Conservation (phyloP, 768 basidiomycete genomes). For the Trametes maxima region DNA sequence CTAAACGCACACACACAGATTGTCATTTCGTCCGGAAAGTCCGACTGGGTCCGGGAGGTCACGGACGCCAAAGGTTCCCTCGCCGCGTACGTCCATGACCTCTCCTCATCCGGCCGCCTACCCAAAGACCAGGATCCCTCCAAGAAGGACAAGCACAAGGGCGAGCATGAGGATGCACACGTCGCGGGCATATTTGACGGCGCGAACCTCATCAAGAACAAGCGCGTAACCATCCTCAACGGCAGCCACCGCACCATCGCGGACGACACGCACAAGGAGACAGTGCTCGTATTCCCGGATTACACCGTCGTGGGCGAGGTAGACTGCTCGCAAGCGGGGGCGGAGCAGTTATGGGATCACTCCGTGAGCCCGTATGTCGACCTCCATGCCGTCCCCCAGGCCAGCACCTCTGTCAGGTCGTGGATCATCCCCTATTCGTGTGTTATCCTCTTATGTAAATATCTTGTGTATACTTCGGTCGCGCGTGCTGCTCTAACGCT, state of each 20-base stretch:
- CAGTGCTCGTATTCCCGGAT: constrained; percentile 90
- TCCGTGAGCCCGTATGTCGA: constrained; percentile 62
- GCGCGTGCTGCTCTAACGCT: background rate
- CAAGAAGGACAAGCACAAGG: constrained; percentile 12
- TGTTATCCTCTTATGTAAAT: constrained; percentile 86
- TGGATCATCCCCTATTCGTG: constrained; percentile 90
- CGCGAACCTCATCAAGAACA: constrained; percentile 47
- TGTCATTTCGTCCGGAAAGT: constrained; percentile 86
- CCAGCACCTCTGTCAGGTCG: constrained; percentile 55
- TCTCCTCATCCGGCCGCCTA: constrained; percentile 13
- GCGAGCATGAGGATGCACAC: constrained; percentile 10
- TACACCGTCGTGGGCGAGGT: constrained; percentile 83
- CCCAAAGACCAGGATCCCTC: constrained; percentile 14
- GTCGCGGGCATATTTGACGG: constrained; percentile 61
- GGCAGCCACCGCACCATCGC: constrained; percentile 78
- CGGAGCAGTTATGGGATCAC: constrained; percentile 65
- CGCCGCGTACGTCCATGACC: constrained; percentile 53
- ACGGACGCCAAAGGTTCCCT: constrained; percentile 71
- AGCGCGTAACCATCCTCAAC: constrained; percentile 69
- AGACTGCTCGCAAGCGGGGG: constrained; percentile 61
- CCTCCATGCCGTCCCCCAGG: constrained; percentile 46
- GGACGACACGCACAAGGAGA: constrained; percentile 64
- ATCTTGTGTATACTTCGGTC: background rate
- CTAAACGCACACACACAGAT: constrained; percentile 47
- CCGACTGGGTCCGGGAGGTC: constrained; percentile 86